phyloP scores from a whole-genome alignment of 352 stramenopile species.

The Thalassiosira oceanica region DNA sequence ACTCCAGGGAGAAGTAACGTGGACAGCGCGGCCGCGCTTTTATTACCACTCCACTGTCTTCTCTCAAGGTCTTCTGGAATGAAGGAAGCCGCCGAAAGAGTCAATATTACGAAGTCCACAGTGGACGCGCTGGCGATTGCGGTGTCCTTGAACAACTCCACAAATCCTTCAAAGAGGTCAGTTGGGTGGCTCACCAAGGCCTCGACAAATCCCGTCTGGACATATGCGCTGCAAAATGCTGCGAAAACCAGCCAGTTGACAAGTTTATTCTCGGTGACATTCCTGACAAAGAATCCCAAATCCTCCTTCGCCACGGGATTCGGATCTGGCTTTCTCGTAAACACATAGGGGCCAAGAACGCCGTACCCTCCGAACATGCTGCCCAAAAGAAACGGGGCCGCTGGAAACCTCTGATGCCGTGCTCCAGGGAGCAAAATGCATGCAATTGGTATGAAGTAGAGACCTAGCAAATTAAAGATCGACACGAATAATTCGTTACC shows the following conservation, averaged over 20 bases:
- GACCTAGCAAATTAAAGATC: slow-evolving; percentile 62
- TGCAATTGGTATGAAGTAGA: slow-evolving; percentile 56
- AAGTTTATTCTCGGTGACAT: slow-evolving; percentile 71
- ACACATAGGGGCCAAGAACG: slow-evolving; percentile 48
- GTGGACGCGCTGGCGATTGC: slow-evolving; percentile 51
- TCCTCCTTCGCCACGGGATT: slow-evolving; percentile 26
- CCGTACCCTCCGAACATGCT: slow-evolving; percentile 51
- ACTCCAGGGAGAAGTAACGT: slow-evolving; percentile 53
- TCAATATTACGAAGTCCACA: slow-evolving; percentile 62
- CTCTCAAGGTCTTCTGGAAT: slow-evolving; percentile 52
- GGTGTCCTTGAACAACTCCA: slow-evolving; percentile 25
- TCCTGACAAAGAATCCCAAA: slow-evolving; percentile 56
- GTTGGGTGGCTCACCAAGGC: slow-evolving; percentile 28
- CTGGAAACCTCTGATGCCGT: slow-evolving; percentile 35
- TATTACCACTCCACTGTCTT: slow-evolving; percentile 30
- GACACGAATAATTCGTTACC: slow-evolving; percentile 61
- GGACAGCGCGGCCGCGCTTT: slow-evolving; percentile 28
- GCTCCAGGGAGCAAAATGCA: slow-evolving; percentile 50
- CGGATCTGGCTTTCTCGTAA: slow-evolving; percentile 31
- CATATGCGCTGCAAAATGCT: slow-evolving; percentile 17
- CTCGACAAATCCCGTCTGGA: slow-evolving; percentile 19
- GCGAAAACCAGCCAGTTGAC: slow-evolving; percentile 37
- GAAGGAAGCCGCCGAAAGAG: slow-evolving; percentile 37
- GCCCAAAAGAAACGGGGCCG: slow-evolving; percentile 54
- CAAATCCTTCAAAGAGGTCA: slow-evolving; percentile 26